Evolutionary conservation across 2,329 filamentous ascomycete species (phyloP).

Genomic region (Colletotrichum eleusines): DNA sequence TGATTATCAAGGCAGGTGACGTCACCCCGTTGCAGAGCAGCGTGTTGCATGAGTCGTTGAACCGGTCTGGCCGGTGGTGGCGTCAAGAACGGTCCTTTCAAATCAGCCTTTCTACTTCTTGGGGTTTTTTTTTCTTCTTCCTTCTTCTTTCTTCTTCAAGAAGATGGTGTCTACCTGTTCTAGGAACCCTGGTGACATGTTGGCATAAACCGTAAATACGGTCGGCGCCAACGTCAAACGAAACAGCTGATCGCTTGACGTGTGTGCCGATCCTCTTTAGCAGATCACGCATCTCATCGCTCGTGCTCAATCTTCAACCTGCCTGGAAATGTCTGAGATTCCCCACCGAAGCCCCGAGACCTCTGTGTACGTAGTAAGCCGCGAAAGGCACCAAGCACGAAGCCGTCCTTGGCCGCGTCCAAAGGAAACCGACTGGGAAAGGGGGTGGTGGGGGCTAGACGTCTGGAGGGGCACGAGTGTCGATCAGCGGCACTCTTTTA

Average conservation of each 20-base stretch:
- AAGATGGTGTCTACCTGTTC: no score
- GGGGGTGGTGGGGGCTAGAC: background rate
- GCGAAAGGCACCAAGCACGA: slow-evolving; percentile 6
- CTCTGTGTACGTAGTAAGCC: background rate
- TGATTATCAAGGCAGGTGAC: slow-evolving; percentile 12
- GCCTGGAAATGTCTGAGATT: background rate
- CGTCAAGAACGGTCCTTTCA: slow-evolving; percentile 14
- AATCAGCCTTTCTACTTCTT: background rate
- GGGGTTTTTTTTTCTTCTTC: background rate
- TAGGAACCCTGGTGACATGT: background rate
- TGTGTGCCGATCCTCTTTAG: slow-evolving; percentile 28
- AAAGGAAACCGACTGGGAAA: background rate
- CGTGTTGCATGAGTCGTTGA: slow-evolving; percentile 28
- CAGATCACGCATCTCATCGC: slow-evolving; percentile 1
- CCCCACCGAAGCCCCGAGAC: slow-evolving; percentile 20
- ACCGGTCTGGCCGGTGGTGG: slow-evolving; percentile 17
- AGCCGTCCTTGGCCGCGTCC: slow-evolving; percentile 1
- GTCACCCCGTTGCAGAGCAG: slow-evolving; percentile 12
- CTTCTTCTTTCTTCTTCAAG: background rate
- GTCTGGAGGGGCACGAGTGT: slow-evolving; percentile 15
- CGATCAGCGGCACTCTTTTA: slow-evolving; percentile 32
- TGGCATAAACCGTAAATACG: slow-evolving; percentile 14
- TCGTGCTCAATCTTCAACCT: background rate
- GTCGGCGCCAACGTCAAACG: slow-evolving; percentile 4
- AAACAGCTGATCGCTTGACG: slow-evolving; percentile 5